Base-by-base conservation (phyloP, 75 land plant species). In the Selaginella moellendorffii region DNA sequence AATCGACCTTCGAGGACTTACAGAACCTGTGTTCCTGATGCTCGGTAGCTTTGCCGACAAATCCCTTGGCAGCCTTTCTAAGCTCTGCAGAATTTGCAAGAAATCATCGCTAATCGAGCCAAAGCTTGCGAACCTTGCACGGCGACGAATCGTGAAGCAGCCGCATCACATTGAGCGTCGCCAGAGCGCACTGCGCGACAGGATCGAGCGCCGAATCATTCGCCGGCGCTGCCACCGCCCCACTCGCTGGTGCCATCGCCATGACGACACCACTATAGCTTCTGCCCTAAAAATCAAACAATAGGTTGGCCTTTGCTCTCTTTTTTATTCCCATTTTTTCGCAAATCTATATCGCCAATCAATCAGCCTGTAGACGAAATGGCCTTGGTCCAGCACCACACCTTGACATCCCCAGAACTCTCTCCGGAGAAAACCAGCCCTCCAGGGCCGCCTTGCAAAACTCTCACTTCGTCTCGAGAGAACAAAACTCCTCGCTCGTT, bases 381-480 rank as follows among this genome's bases (percentile, higher is more conserved):
- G 14, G 46, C 46, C 14, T 36, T 36, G 46, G 65, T 42, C 88
- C 83, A 83, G 27, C 79, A 73, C 97, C 97, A 92, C 22, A 92
- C 96, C 68, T 70, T 92, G 26, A 92, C 72, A 53, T 74, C 77
- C 1, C 97, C 97, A 29, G 73, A 63, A 65, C 85, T 85, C 31
- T 92, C 97, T 0, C 97, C 97, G 5, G 90, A 89, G 63, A 92
- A 92, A 54, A 92, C 74, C 51, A 92, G 62, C 1, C 88, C 82
- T 25, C 79, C 86, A 24, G 97, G 97, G 0, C 86, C 96, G 17
- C 69, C 24, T 29, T 92, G 84, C 64, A 88, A 74, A 12, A 93
- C 74, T 30, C 95, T 77, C 42, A 85, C 76, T 65, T 85, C 96
- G 14, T 74, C 72, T 28, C 76, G 81, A 0, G 89, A 64, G 51